A percentile compares a stretch with the other conserved stretches of the same genome.
Conservation (phyloP, 2,329 filamentous ascomycete genomes). For the Aspergillus pseudoviridinutans region DNA sequence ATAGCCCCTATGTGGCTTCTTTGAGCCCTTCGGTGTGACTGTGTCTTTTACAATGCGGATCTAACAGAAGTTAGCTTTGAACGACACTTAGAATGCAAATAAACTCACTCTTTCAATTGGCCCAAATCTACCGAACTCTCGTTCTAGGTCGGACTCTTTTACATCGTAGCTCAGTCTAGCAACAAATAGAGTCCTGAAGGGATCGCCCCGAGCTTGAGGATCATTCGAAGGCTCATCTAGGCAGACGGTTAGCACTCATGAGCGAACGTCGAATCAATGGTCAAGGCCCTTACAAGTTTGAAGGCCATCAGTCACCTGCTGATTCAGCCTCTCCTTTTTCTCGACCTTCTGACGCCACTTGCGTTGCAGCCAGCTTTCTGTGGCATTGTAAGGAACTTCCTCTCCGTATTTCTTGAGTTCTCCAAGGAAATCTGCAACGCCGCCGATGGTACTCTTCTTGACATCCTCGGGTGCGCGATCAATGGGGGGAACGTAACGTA, state of each 20-base stretch:
- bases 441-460: constrained; percentile 67
- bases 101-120: constrained; percentile 79
- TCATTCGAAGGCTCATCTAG: constrained; percentile 79
- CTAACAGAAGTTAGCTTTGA: constrained; percentile 43
- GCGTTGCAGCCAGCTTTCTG: constrained; percentile 88
- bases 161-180: constrained; percentile 85
- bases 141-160: constrained; percentile 83
- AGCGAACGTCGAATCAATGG: not conserved
- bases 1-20: constrained; percentile 82
- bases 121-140: constrained; percentile 89
- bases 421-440: constrained; percentile 70
- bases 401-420: constrained; percentile 74
- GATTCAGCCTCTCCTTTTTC: constrained; percentile 66
- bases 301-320: constrained; percentile 60
- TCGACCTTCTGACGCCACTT: constrained; percentile 80
- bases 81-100: not conserved
- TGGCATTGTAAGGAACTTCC: constrained; percentile 70
- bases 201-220: constrained; percentile 83
- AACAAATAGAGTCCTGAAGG: constrained; percentile 92
- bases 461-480: constrained; percentile 82
- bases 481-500: constrained; percentile 80
- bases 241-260: constrained; percentile 6
- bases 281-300: constrained; percentile 55
- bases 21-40: constrained; percentile 64
- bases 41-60: constrained; percentile 84